Evolutionary conservation across 495 filamentous ascomycete genomes (phyloP), one percentile per base, ranked within the genome.

Genomic region (Penicillium salamii): DNA sequence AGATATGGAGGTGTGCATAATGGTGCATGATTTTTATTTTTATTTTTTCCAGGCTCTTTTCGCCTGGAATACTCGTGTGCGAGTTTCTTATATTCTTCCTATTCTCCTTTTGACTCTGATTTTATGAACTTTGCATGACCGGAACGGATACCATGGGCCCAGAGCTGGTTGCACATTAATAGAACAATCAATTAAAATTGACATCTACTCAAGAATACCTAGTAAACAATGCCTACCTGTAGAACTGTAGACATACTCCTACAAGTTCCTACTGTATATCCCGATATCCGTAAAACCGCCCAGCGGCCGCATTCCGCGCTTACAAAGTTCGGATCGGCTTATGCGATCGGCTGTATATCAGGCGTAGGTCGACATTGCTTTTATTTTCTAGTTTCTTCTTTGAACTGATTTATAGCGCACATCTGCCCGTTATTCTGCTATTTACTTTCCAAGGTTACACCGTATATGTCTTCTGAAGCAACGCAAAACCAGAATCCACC

Each of bases 281-380:
- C n/a, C n/a, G 5, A 28, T 40, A 45, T 36, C 52, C 52, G 52
- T 54, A 49, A 40, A 20, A 18, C 55, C 39, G 49, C 24, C 15
- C n/a, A 42, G 52, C 62, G 62, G 62, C 17, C 17, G 21, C 17
- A 37, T 66, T 66, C 60, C 62, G 62, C 59, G 60, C 62, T 66
- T 50, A 59, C 59, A 58, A 26, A 57, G 20, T 46, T 47, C 57
- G 26, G 48, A 18, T 49, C 47, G 56, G 53, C 58, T 55, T 55
- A 42, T 56, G 35, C 44, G 23, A 55, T 59, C 55, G 59, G 54
- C 47, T 42, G 18, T 26, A 24, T 26, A 23, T 40, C 49, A 33
- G 24, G 44, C 31, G 26, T 34, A 7, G 8, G 24, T 38, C 36
- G 29, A 37, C 34, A 21, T 3, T 37, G 36, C 43, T 6, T 29